Conservation (phyloP, 2,329 filamentous ascomycete genomes). For the Cadophora sp. region DNA sequence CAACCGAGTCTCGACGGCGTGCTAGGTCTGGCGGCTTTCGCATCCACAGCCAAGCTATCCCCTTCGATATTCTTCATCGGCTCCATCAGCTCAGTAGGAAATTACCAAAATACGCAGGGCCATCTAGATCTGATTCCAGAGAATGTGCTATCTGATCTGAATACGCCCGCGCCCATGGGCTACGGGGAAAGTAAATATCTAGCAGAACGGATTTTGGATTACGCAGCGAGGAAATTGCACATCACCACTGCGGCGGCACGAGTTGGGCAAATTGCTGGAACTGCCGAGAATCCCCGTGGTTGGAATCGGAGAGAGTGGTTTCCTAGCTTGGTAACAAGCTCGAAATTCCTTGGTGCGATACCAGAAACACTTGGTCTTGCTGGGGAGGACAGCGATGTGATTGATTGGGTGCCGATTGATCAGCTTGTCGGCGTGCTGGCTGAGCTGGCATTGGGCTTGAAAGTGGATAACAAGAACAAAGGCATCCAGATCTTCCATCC, state of each 20-base stretch:
- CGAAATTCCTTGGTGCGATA: conserved; percentile 19
- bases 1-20: conserved; percentile 47
- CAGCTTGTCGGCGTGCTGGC: conserved; percentile 47
- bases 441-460: conserved; percentile 38
- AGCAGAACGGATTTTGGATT: conserved; percentile 50
- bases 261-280: conserved; percentile 55
- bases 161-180: conserved; percentile 28
- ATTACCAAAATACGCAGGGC: conserved; percentile 31
- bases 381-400: conserved; percentile 36
- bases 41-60: conserved; percentile 6
- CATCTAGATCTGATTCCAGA: conserved; percentile 40
- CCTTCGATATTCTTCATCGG: conserved; percentile 41
- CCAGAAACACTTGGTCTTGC: conserved; percentile 22
- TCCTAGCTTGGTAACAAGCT: conserved; percentile 46
- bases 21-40: conserved; percentile 46
- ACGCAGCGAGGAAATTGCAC: conserved; percentile 46
- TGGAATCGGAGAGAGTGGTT: conserved; percentile 66
- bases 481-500: conserved; percentile 5
- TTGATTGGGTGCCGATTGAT: conserved; percentile 56
- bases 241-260: conserved; percentile 52
- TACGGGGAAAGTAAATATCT: conserved; percentile 41
- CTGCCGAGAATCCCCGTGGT: conserved; percentile 36
- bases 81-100: conserved; percentile 39
- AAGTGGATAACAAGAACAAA: neutral
- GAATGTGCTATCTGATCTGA: neutral